Evolutionary conservation across 148 eudicot genomes (phyloP), one percentile per base, ranked within the genome.

Genomic region (Rheum nobile): DNA sequence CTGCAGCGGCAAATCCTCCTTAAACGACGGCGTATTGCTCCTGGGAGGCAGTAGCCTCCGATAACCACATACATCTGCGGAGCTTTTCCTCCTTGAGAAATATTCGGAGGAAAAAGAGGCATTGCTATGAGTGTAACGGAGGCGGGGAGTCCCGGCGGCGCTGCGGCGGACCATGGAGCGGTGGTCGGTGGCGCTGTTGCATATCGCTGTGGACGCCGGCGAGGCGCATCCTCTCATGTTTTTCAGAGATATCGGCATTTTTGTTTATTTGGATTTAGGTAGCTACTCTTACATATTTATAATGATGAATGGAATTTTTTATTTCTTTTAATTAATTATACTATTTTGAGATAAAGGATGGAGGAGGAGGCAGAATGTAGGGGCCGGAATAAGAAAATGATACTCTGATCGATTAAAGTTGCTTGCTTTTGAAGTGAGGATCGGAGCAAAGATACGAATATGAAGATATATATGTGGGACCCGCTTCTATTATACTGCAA

Each of bases 151-250:
- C 19, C 31, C 31, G 12, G 67, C 1, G 70, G 35, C 21, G 21
- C 2, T 86, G 70, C 2, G 88, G 17, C 71, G 21, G 71, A 0
- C 8, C 12, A 10, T 5, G 65, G 8, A 26, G 29, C 4, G 65
- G 65, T 55, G 65, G 83, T 54, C 82, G 7, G 85, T 71, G 39
- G 78, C 84, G 54, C 73, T 84, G 37, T 81, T 85, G 69, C 39
- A 67, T 24, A 67, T 67, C 3, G 71, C 41, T 0, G 71, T 67
- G 21, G 42, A 67, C 4, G 71, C 71, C 43, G 43, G 71, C 26
- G 71, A 67, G 22, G 43, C 71, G n/a, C 71, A 67, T 85, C 80
- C 76, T 78, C 88, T 91, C 88, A 91, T 88, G 80, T 52, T 87
- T 78, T 71, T 79, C 37, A 75, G 69, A 29, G 79, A 67, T 34